Evolutionary conservation across 805 yeast genomes (phyloP).

Genomic region (Pichia occidentalis): DNA sequence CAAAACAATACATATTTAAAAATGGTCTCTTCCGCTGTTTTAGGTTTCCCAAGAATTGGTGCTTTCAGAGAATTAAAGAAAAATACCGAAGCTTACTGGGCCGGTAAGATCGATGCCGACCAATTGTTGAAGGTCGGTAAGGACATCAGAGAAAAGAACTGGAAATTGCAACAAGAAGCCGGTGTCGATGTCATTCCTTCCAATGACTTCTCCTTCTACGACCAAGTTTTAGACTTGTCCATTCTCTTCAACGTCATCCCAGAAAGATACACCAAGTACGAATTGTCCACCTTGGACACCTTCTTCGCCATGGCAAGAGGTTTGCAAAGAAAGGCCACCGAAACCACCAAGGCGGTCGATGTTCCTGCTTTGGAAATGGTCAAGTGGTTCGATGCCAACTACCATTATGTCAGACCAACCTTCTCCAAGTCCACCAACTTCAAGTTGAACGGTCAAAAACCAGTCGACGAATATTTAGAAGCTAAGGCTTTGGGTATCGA

Average conservation of each 20-base stretch:
- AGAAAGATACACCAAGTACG: constrained; percentile 90
- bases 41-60: constrained; percentile 99
- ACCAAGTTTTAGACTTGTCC: constrained; percentile 91
- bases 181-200: constrained; percentile 97
- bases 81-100: constrained; percentile 98
- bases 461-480: constrained; percentile 95
- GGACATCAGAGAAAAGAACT: constrained; percentile 91
- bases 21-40: constrained; percentile 95
- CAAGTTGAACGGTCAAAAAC: constrained; percentile 94
- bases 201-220: constrained; percentile 97
- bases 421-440: constrained; percentile 91
- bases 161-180: constrained; percentile 95
- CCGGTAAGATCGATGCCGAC: constrained; percentile 82
- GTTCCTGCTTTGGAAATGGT: constrained; percentile 99
- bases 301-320: constrained; percentile 99
- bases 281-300: constrained; percentile 83
- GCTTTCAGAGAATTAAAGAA: constrained; percentile 99
- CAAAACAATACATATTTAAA: constrained; percentile 16
- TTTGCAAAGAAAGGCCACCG: constrained; percentile 94
- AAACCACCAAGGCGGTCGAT: constrained; percentile 81
- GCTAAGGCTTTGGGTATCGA: constrained; percentile 94
- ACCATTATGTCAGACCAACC: constrained; percentile 99
- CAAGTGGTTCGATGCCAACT: constrained; percentile 99
- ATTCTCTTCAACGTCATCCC: constrained; percentile 93
- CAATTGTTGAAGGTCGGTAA: constrained; percentile 89